Base-by-base conservation (phyloP, 2,329 filamentous ascomycete genomes). In the Penicillium sp. region DNA sequence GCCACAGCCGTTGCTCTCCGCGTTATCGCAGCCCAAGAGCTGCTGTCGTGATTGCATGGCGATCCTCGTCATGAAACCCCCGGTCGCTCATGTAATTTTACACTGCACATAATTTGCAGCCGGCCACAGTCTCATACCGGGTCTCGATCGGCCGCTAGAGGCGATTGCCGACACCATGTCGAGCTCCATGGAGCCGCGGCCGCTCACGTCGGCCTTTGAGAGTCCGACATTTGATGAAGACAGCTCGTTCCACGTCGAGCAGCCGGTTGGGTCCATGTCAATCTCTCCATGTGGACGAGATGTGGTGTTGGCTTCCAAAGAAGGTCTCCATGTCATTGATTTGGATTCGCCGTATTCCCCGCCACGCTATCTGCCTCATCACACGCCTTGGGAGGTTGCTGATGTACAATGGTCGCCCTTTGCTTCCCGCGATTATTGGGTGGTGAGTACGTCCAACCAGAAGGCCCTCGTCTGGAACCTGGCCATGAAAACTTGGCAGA, bases 391-490 rank as follows among this genome's bases (percentile, higher is more conserved):
- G 87, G 80, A 94, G 35, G 89, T 95, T 4, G 88, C 90, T 8
- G 90, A 95, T 63, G 89, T 95, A 18, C 90, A 95, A 64, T 95
- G 90, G 90, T 95, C 87, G 8, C 90, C 90, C 1, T 95, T 95
- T 61, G 85, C 89, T 9, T 79, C 77, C 13, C 79, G 89, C 32
- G 85, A 94, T 61, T 89, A 89, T 55, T 95, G 90, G 89, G 84
- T 95, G 12, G 85, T 87, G 23, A 94, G 87, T 42, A 95, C 89
- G 1, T 90, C 88, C 12, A 95, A 95, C 60, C 89, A 95, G 61
- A 87, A 92, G 52, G 92, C 89, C 13, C 72, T 95, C 34, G 85
- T 95, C 13, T 95, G 88, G 88, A 95, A 95, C 61, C 71, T 95
- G 43, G 86, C 84, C 49, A 75, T 87, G 60, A 69, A 70, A 35